These are phyloP conservation scores for Fimicolochytrium jonesii DNA, from an alignment of 192 early-diverging fungal species.

Conservation along the genomic window DNA sequence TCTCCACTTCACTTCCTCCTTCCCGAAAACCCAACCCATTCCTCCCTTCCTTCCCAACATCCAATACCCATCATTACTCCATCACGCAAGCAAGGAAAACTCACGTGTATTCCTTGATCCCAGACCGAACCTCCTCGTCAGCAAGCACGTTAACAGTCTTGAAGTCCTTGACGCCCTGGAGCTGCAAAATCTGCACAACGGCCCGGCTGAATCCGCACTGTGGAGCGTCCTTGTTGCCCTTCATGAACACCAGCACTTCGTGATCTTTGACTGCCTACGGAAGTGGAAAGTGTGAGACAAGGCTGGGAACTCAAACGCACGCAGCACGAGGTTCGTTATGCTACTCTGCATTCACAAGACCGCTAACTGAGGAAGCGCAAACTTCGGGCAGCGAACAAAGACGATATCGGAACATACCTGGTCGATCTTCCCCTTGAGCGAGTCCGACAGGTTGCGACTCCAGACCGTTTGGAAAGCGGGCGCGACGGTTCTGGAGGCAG, in stretches of 20 bases:
- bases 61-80: too few relatives aligned
- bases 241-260: slow-evolving; percentile 91
- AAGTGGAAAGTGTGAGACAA: neutral
- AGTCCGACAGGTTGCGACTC: slow-evolving; percentile 22
- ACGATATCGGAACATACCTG: slow-evolving; percentile 9
- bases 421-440: slow-evolving; percentile 14
- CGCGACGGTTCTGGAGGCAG: too few relatives aligned
- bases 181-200: slow-evolving; percentile 84
- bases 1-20: too few relatives aligned
- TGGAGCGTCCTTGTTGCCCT: slow-evolving; percentile 89
- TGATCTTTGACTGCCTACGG: slow-evolving; percentile 33
- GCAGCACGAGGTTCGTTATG: too few relatives aligned
- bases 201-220: slow-evolving; percentile 93
- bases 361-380: neutral
- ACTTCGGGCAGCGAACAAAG: neutral
- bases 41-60: too few relatives aligned
- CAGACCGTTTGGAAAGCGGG: too few relatives aligned
- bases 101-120: slow-evolving; percentile 89
- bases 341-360: too few relatives aligned
- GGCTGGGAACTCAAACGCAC: too few relatives aligned
- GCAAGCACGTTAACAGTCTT: slow-evolving; percentile 80
- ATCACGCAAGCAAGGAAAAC: slow-evolving; percentile 4
- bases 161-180: slow-evolving; percentile 77
- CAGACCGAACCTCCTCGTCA: slow-evolving; percentile 85
- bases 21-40: slow-evolving; percentile 13